Evolutionary conservation across 2,329 filamentous ascomycete genomes (phyloP).

Genomic region (Colletotrichum melonis): DNA sequence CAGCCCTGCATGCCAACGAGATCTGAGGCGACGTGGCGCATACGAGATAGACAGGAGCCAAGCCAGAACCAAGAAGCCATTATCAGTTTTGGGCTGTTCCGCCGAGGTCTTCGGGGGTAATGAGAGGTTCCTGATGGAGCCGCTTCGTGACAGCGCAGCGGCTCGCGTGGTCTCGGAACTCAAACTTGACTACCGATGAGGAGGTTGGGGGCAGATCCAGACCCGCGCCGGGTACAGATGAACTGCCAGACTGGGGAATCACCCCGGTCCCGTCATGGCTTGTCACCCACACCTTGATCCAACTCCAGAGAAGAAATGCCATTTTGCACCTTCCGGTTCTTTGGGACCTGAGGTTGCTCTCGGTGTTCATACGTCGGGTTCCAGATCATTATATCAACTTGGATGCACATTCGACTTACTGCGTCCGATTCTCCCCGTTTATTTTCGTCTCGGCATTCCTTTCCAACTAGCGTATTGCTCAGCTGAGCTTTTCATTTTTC

Average conservation of each 20-base stretch:
- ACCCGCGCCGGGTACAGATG: conserved; percentile 17
- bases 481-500: not conserved
- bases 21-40: conserved; percentile 11
- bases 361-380: not conserved
- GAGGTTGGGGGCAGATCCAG: conserved; percentile 24
- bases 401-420: not conserved
- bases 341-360: conserved; percentile 2
- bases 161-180: conserved; percentile 34
- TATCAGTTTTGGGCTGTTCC: not conserved
- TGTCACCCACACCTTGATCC: conserved; percentile 15
- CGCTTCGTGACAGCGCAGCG: conserved; percentile 28
- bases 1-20: conserved; percentile 10
- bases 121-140: conserved; percentile 17
- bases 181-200: conserved; percentile 37
- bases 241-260: conserved; percentile 1
- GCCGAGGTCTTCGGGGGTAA: conserved; percentile 6
- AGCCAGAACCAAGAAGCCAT: conserved; percentile 17
- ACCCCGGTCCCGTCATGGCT: not conserved
- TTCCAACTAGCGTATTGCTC: not conserved
- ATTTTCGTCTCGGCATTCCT: conserved; percentile 21
- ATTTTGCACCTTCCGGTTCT: not conserved
- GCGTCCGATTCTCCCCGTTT: conserved; percentile 17
- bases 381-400: not conserved
- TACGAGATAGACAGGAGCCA: conserved; percentile 23
- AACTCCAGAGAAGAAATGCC: not conserved